Percentiles rank a stretch among this genome's conserved stretches.
Evolutionary conservation across 2,329 filamentous ascomycete genomes (phyloP).

Genomic region (Davidsoniella australis): DNA sequence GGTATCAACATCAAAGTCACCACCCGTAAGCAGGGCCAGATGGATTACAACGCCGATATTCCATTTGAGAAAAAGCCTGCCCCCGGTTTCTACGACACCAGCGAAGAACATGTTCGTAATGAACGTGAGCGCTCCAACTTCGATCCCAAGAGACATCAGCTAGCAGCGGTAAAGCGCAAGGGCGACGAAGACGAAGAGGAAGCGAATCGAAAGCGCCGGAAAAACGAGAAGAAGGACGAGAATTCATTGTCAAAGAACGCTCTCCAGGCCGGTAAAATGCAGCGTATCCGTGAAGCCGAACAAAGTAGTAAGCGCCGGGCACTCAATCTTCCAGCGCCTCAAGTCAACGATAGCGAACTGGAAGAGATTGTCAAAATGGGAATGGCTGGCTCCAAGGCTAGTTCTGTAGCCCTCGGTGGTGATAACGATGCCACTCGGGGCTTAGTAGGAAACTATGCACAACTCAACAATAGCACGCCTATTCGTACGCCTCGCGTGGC

Average conservation of each 20-base stretch:
- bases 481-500: constrained; percentile 85
- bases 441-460: constrained; percentile 72
- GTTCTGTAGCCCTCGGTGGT: constrained; percentile 52
- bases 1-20: constrained; percentile 96
- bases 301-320: constrained; percentile 83
- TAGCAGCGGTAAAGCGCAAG: constrained; percentile 72
- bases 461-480: constrained; percentile 63
- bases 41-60: constrained; percentile 99
- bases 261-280: constrained; percentile 81
- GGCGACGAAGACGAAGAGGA: constrained; percentile 73
- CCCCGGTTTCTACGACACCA: constrained; percentile 82
- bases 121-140: constrained; percentile 72
- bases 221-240: constrained; percentile 65
- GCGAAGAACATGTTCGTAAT: constrained; percentile 63
- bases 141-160: constrained; percentile 81
- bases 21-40: constrained; percentile 83
- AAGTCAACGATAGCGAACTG: constrained; percentile 81
- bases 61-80: constrained; percentile 89
- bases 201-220: constrained; percentile 68
- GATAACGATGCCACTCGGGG: constrained; percentile 76
- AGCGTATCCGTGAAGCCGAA: constrained; percentile 88
- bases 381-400: constrained; percentile 77
- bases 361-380: constrained; percentile 99
- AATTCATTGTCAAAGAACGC: constrained; percentile 64
- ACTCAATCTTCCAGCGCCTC: constrained; percentile 71